Evolutionary conservation across 306 rosid species (phyloP), one percentile per base, ranked within the genome.

Genomic region (Cucurbita argyrosperma): DNA sequence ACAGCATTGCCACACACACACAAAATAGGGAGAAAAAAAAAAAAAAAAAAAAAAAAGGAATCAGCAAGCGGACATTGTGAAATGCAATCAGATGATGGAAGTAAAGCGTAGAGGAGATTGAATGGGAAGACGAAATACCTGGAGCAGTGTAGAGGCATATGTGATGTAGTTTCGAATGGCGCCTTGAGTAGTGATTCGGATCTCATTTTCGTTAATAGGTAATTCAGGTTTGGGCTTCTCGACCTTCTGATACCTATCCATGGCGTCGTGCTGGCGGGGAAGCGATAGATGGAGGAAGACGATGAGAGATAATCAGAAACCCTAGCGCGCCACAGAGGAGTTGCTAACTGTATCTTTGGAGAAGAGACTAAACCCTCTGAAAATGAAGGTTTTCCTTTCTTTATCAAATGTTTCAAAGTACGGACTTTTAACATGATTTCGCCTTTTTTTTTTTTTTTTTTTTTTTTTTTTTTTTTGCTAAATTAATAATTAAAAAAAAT

Each of bases 91-190:
- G 12, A 43, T 43, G 47, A 43, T 8, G 47, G 10, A 1, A 7
- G 9, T 7, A 7, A 43, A 10, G 9, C 8, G 47, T 43, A 11
- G 13, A 61, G 35, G 47, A 16, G 40, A 67, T 7, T 21, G 12
- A 14, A 35, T 47, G 37, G 68, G 16, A 10, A 71, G 11, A 69
- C 10, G 15, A 5, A 43, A 10, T 1, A 90, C 96, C 96, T 92
- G 96, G 39, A 92, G 96, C 76, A 88, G 96, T 30, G 96, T 83
- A 76, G 89, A 78, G 49, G 98, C 98, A 77, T 92, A 92, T 77
- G 91, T 92, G 92, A 92, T 92, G 82, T 92, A 90, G 96, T 92
- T 92, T 37, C 98, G 83, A 83, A 92, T 92, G 52, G 90, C 96
- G 72, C 98, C 98, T 75, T 92, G 98, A 21, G 91, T 84, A 3